Evolutionary conservation across 2,329 filamentous ascomycete genomes (phyloP).

Genomic region (Arachnopeziza araneosa): DNA sequence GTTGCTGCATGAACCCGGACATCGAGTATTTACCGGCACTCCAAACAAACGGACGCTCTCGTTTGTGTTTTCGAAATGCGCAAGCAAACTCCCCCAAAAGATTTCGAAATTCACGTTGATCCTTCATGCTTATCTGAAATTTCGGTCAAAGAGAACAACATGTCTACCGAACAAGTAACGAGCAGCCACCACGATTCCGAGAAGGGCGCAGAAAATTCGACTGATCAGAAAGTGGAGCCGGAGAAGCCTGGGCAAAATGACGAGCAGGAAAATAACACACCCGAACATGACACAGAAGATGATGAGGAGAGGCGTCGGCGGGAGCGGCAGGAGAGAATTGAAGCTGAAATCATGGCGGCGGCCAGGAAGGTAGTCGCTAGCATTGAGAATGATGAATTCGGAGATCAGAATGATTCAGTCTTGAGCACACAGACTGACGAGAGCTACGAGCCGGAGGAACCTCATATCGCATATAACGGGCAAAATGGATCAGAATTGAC

Average conservation of each 20-base stretch:
- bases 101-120: slow-evolving; percentile 30
- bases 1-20: slow-evolving; percentile 25
- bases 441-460: slow-evolving; percentile 22
- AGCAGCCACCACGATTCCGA: slow-evolving; percentile 10
- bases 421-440: slow-evolving; percentile 31
- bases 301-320: slow-evolving; percentile 19
- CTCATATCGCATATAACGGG: slow-evolving; percentile 23
- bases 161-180: slow-evolving; percentile 13
- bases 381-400: slow-evolving; percentile 36
- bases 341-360: slow-evolving; percentile 48
- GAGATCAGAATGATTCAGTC: slow-evolving; percentile 28
- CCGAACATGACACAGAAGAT: slow-evolving; percentile 5
- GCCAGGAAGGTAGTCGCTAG: slow-evolving; percentile 46
- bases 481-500: slow-evolving; percentile 17
- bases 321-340: slow-evolving; percentile 33
- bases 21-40: slow-evolving; percentile 18
- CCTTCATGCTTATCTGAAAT: slow-evolving; percentile 23
- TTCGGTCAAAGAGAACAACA: slow-evolving; percentile 13
- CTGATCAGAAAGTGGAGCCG: neutral
- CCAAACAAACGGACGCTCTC: slow-evolving; percentile 5
- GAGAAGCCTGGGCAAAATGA: neutral
- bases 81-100: slow-evolving; percentile 17
- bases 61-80: slow-evolving; percentile 10
- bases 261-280: neutral
- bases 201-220: slow-evolving; percentile 1